phyloP scores from a whole-genome alignment of 164 flowering plant species.

The Brasenia schreberi region DNA sequence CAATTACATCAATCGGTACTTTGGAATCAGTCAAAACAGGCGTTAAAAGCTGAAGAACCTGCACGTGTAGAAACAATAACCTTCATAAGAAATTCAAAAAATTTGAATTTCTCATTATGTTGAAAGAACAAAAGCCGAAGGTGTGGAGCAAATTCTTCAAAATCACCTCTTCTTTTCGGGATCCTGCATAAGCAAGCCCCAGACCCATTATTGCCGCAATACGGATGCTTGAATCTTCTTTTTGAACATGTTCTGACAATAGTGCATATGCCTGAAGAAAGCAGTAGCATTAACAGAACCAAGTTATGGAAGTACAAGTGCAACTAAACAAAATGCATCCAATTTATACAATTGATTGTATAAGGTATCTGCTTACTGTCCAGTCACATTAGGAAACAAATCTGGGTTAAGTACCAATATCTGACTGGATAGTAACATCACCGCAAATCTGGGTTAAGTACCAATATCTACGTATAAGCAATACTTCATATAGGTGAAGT shows the following conservation, averaged over 20 bases:
- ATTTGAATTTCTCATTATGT: not conserved
- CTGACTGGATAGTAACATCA: too few species aligned
- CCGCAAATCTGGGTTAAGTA: too few species aligned
- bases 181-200: conserved; percentile 89
- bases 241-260: conserved; percentile 52
- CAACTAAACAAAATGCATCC: too few species aligned
- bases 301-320: too few species aligned
- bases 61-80: conserved; percentile 9
- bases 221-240: conserved; percentile 72
- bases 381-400: too few species aligned
- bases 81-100: conserved; percentile 1
- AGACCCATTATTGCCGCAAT: conserved; percentile 97
- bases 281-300: not conserved
- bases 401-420: too few species aligned
- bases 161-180: conserved; percentile 71
- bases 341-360: too few species aligned
- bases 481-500: too few species aligned
- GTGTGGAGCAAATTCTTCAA: not conserved
- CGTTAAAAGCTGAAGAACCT: conserved; percentile 49
- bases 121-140: not conserved
- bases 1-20: conserved; percentile 80
- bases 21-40: conserved; percentile 65
- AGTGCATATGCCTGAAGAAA: conserved; percentile 78
- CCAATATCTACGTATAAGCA: too few species aligned
- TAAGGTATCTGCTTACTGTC: too few species aligned